Base-by-base conservation (phyloP, 495 filamentous ascomycete genomes). In the Penicillium flavigenum region DNA sequence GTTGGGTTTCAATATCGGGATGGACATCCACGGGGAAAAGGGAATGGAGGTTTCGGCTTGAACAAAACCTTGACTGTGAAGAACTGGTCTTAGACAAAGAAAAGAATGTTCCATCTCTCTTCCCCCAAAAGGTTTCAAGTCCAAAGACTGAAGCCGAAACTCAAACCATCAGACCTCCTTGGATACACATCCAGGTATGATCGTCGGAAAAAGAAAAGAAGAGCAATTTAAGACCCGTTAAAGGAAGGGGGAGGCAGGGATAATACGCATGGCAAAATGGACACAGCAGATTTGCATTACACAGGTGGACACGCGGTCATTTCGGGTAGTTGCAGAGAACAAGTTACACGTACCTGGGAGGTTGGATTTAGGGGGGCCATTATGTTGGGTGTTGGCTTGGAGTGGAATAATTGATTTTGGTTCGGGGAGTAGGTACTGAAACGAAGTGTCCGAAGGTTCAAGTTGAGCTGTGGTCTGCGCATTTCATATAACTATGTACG, bases 361-460 rank as follows among this genome's bases (percentile, higher is more conserved):
- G 54, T 57, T 29, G 60, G 57, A 59, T 73, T 75, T n/a, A 75
- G 59, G 9, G 65, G 72, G n/a, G 72, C 63, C 72, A 75, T 74
- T 43, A 32, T 54, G 45, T 47, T 34, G 49, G 31, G 43, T 26
- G 38, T 5, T 36, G n/a, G 32, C 9, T 17, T 47, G 41, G 41
- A 24, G n/a, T 47, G 19, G 42, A 39, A 47, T 8, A 17, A 2
- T 29, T 26, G 36, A 47, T 32, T 19, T 39, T 54, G 16, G 12
- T 2, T 19, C 11, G n/a, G 36, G 38, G 9, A 1, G 26, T 0
- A 27, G 22, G 8, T 32, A 8, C 38, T 43, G 24, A 52, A 43
- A 3, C 34, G 36, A 39, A 44, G 17, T 12, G 17, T 24, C n/a
- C 7, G 34, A 27, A 32, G 39, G 20, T 26, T 26, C 24, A 38